phyloP scores from a whole-genome alignment of 371 early-diverging fungal genomes.

The Chytridiales sp. region DNA sequence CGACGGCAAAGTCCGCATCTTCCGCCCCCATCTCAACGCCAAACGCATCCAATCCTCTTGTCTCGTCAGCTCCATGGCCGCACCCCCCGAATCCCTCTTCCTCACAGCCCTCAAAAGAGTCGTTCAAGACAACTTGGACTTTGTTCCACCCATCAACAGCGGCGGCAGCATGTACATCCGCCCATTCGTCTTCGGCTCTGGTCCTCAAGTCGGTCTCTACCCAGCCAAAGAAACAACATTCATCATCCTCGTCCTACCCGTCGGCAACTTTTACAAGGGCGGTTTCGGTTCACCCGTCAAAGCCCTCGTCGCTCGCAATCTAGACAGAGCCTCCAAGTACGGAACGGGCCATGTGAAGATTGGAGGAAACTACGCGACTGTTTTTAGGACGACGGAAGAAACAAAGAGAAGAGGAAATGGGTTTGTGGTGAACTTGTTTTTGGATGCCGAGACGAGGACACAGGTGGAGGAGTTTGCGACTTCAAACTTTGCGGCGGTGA shows the following conservation, averaged over 20 bases:
- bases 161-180: constrained; percentile 66
- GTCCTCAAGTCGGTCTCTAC: constrained; percentile 65
- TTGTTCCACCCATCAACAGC: constrained; percentile 66
- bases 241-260: constrained; percentile 70
- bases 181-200: constrained; percentile 72
- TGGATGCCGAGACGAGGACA: constrained; percentile 66
- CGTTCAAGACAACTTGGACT: constrained; percentile 67
- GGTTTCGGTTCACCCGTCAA: constrained; percentile 68
- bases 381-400: constrained; percentile 55
- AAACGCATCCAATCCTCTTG: constrained; percentile 65
- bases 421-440: constrained; percentile 69
- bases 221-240: constrained; percentile 69
- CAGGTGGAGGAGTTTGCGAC: constrained; percentile 81
- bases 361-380: constrained; percentile 72
- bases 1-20: constrained; percentile 71
- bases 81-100: constrained; percentile 65
- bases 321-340: constrained; percentile 64
- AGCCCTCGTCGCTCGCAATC: constrained; percentile 64
- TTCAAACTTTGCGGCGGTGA: constrained; percentile 75
- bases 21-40: constrained; percentile 73
- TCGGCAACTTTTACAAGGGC: constrained; percentile 53
- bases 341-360: constrained; percentile 67
- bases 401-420: constrained; percentile 61
- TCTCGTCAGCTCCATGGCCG: constrained; percentile 60
- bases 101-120: constrained; percentile 60